Base-by-base conservation (phyloP, 164 flowering plant genomes). In the Sedum album region DNA sequence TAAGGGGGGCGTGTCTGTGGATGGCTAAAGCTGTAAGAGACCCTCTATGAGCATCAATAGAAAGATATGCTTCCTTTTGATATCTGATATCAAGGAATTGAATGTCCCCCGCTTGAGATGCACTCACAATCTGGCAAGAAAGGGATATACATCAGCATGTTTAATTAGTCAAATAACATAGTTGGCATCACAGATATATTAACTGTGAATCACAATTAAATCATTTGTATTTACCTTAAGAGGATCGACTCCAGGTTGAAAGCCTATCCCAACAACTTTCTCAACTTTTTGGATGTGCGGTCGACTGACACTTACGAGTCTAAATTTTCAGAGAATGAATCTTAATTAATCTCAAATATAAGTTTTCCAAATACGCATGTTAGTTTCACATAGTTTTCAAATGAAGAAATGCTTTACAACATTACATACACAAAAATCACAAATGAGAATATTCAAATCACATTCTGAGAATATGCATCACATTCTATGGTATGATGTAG, bases 31-130 rank as follows among this genome's bases (percentile, higher is more conserved):
- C 88, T 41, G 97, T 84, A 11, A 95, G 92, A 6, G 96, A 90
- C 21, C 97, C 96, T 72, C 97, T 75, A 72, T 90, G 94, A 39
- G 97, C 94, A 66, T 87, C 82, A 38, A 90, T 87, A 5, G 92
- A 83, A 18, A 87, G 88, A 73, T 90, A 91, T 38, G 96, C 64
- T 31, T 76, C 80, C 46, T 68, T 70, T 4, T 53, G 44, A 65
- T 73, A 81, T 85, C 97, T 90, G 64, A 92, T 75, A 78, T 95
- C 99, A 15, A 95, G 86, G 76, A 95, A 90, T 72, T 88, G 84
- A 31, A 95, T 90, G 63, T 95, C 93, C n/a, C 97, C 99, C 66
- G 97, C 97, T 70, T 87, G 97, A 57, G 94, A 87, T 46, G 99
- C 99, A 76, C 99, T 92, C 31, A 95, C 85, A 73, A 87, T 78